Conservation (phyloP, 768 basidiomycete genomes). For the Leccinum incarnatum region DNA sequence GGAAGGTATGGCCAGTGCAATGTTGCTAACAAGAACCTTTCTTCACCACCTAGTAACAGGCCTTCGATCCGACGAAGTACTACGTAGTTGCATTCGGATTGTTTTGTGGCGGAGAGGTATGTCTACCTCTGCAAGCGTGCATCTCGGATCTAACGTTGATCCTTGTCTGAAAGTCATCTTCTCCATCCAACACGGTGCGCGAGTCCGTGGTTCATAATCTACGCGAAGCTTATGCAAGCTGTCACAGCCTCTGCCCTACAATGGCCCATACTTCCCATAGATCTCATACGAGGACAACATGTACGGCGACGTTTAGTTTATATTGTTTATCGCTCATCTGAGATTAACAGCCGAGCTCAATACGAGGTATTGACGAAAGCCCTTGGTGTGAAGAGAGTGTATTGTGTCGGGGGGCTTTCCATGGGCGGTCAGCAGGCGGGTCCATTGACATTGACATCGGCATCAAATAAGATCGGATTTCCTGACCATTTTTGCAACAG, state of each 20-base stretch:
- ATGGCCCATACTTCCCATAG: slow-evolving; percentile 56
- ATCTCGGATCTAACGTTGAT: not conserved
- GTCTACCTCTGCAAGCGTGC: slow-evolving; percentile 2
- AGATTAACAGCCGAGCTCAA: slow-evolving; percentile 46
- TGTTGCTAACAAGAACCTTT: not conserved
- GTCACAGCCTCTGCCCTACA: slow-evolving; percentile 48
- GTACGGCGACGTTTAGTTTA: slow-evolving; percentile 25
- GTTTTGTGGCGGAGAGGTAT: slow-evolving; percentile 59
- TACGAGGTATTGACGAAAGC: slow-evolving; percentile 49
- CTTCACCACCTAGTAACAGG: slow-evolving; percentile 29
- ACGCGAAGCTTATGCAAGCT: not conserved
- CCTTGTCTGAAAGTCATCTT: slow-evolving; percentile 43
- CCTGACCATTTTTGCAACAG: slow-evolving; percentile 22
- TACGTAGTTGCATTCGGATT: slow-evolving; percentile 55
- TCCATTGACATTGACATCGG: not conserved
- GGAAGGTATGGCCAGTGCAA: slow-evolving; percentile 37
- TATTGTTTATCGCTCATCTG: not conserved
- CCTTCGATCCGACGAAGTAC: slow-evolving; percentile 50
- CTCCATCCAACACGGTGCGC: slow-evolving; percentile 58
- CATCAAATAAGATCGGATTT: not conserved
- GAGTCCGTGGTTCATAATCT: not conserved
- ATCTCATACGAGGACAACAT: slow-evolving; percentile 60
- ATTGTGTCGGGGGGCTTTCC: slow-evolving; percentile 50
- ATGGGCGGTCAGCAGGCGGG: slow-evolving; percentile 57
- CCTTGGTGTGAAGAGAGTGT: slow-evolving; percentile 43